Evolutionary conservation across 2,329 filamentous ascomycete species (phyloP).

Genomic region (Aspergillus niger): DNA sequence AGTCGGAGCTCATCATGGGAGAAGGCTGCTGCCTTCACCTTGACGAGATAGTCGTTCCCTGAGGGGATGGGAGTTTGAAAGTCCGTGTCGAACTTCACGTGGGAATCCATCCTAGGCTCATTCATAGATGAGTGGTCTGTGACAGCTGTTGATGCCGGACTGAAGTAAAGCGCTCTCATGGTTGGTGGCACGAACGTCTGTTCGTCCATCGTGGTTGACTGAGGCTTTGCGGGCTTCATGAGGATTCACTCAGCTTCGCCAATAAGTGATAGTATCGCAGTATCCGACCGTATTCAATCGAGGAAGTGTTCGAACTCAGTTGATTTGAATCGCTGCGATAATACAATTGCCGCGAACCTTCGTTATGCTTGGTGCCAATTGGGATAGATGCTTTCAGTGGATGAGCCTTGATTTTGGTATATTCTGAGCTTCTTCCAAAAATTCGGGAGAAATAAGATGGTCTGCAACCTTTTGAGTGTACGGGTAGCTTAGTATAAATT

Average conservation of each 20-base stretch:
- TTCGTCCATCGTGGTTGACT: slow-evolving; percentile 36
- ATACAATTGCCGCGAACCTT: not conserved
- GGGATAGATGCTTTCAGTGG: not conserved
- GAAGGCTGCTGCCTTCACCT: slow-evolving; percentile 43
- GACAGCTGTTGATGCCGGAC: slow-evolving; percentile 24
- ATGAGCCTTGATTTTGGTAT: not conserved
- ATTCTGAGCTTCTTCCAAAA: not conserved
- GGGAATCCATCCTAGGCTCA: slow-evolving; percentile 26
- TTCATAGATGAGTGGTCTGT: slow-evolving; percentile 12
- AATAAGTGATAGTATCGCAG: too few relatives aligned
- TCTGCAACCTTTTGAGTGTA: not conserved
- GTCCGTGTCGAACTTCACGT: slow-evolving; percentile 36
- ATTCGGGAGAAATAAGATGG: not conserved
- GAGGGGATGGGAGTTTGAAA: slow-evolving; percentile 42
- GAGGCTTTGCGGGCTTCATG: slow-evolving; percentile 26
- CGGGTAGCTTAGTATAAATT: not conserved
- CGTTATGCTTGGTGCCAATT: not conserved
- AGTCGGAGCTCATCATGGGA: slow-evolving; percentile 41
- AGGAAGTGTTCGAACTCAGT: not conserved
- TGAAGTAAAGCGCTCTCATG: slow-evolving; percentile 44
- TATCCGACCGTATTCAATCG: too few relatives aligned
- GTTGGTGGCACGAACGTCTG: slow-evolving; percentile 38
- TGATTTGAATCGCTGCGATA: not conserved
- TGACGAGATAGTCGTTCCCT: slow-evolving; percentile 43
- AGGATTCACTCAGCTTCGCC: not conserved